Conservation (phyloP, 2,329 filamentous ascomycete species). For the Hirsutella thompsonii region DNA sequence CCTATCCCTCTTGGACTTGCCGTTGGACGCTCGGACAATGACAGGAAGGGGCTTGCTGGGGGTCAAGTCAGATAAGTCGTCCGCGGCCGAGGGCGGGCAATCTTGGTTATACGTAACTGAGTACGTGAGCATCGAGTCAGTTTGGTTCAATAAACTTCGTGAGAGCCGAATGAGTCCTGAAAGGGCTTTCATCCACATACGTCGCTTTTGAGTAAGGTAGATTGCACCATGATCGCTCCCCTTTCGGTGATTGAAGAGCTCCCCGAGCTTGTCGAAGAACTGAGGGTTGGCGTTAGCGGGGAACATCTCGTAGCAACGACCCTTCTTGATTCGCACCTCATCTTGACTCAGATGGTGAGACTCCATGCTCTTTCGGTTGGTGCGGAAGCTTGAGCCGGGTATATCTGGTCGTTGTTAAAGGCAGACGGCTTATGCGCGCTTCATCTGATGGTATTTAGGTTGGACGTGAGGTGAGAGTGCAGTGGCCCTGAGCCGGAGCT, state of each 20-base stretch:
- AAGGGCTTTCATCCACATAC: slow-evolving; percentile 30
- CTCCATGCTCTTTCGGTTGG: slow-evolving; percentile 10
- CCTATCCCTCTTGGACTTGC: slow-evolving; percentile 48
- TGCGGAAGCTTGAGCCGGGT: background rate
- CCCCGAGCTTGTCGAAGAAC: slow-evolving; percentile 60
- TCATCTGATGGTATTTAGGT: background rate
- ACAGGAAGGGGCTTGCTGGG: slow-evolving; percentile 52
- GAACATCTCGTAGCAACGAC: background rate
- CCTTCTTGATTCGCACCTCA: slow-evolving; percentile 17
- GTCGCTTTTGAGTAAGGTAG: slow-evolving; percentile 63
- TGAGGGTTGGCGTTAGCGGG: slow-evolving; percentile 18
- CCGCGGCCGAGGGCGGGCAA: slow-evolving; percentile 26
- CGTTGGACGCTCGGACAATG: slow-evolving; percentile 75
- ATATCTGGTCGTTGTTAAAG: background rate
- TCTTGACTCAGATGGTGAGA: slow-evolving; percentile 21
- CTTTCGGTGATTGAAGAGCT: slow-evolving; percentile 55
- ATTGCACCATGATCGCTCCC: slow-evolving; percentile 61
- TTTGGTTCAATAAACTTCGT: background rate
- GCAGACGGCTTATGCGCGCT: background rate
- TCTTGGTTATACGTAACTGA: slow-evolving; percentile 32
- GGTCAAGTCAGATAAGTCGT: slow-evolving; percentile 46
- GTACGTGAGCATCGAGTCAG: background rate
- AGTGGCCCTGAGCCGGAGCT: no score
- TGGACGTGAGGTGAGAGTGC: no score
- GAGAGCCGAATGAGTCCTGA: no score